Base-by-base conservation (phyloP, 345 rosid genomes). In the Isatis tinctoria region DNA sequence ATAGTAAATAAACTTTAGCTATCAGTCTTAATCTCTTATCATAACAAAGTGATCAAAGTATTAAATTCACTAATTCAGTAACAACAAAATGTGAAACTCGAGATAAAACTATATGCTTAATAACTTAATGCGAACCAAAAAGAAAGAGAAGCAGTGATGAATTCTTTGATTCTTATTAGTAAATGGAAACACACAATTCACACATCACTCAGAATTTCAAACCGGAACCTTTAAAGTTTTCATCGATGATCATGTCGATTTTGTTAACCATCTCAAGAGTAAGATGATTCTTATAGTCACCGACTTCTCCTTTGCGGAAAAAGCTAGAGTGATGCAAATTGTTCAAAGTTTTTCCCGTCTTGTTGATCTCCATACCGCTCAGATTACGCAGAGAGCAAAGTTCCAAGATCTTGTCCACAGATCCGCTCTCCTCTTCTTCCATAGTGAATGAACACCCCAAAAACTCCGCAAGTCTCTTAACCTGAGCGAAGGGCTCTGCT, bases 251-350 rank as follows among this genome's bases (percentile, higher is more conserved):
- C 16, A 22, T 37, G 43, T 88, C 82, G 4, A 88, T 51, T n/a
- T 67, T 67, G 12, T 61, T 75, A 0, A 17, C 69, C 87, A 84
- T 84, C 9, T 83, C 84, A 0, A 51, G 24, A 0, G 85, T 80
- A 6, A 88, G 71, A 74, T 83, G 11, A 74, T 83, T 83, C 32
- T 30, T 37, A 49, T 59, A 83, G 26, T 83, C 93, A 17, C 90
- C 87, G 3, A 84, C 79, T 60, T 80, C 80, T 4, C 93, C 93
- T 69, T 69, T 80, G 8, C 93, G 69, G 51, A 83, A 84, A 48
- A 64, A 83, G 0, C 16, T 14, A 14, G 28, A 24, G 35, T 61
- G 12, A 16, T 40, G 54, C 18, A 72, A 67, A 1, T 77, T 83
- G 27, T 78, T 47, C 5, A 30, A 1, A 13, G 80, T 9, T 26